Percentiles rank a stretch among this genome's conserved stretches.
Evolutionary conservation across 345 rosid species (phyloP).

Genomic region (Arabidopsis arenosa): DNA sequence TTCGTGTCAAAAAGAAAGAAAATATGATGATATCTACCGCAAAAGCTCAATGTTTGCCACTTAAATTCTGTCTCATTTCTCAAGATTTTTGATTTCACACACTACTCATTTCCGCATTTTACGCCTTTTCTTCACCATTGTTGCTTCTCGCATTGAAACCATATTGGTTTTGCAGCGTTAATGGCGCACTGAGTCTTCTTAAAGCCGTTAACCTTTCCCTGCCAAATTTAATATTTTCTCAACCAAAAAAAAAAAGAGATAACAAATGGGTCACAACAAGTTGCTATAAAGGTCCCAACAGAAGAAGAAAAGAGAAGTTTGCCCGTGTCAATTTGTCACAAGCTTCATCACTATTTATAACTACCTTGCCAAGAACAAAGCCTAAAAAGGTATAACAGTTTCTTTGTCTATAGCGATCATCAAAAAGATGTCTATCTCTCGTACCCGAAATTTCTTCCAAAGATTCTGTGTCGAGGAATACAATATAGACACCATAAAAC

Average conservation of each 20-base stretch:
- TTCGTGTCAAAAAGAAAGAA: conserved; percentile 16
- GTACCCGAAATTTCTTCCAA: conserved; percentile 67
- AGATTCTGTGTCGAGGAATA: conserved; percentile 80
- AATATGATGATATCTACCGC: conserved; percentile 44
- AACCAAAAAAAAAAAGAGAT: neutral
- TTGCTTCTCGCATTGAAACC: conserved; percentile 44
- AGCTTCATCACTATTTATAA: conserved; percentile 54
- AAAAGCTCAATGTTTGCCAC: conserved; percentile 73
- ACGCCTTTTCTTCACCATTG: conserved; percentile 44
- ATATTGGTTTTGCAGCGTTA: conserved; percentile 37
- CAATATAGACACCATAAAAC: conserved; percentile 50
- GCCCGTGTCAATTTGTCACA: conserved; percentile 59
- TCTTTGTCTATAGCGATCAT: conserved; percentile 7
- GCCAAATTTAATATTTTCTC: conserved; percentile 20
- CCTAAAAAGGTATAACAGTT: conserved; percentile 30
- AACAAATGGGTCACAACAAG: conserved; percentile 43
- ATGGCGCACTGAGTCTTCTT: conserved; percentile 51
- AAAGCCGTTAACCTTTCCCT: conserved; percentile 44
- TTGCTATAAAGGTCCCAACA: conserved; percentile 47
- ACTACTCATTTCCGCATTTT: conserved; percentile 33
- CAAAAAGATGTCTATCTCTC: conserved; percentile 59
- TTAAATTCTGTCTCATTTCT: conserved; percentile 43
- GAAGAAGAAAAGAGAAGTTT: conserved; percentile 42
- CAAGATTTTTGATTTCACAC: conserved; percentile 11
- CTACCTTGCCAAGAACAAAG: conserved; percentile 40